phyloP scores from a whole-genome alignment of 371 early-diverging fungal genomes.

The Mucor irregularis region DNA sequence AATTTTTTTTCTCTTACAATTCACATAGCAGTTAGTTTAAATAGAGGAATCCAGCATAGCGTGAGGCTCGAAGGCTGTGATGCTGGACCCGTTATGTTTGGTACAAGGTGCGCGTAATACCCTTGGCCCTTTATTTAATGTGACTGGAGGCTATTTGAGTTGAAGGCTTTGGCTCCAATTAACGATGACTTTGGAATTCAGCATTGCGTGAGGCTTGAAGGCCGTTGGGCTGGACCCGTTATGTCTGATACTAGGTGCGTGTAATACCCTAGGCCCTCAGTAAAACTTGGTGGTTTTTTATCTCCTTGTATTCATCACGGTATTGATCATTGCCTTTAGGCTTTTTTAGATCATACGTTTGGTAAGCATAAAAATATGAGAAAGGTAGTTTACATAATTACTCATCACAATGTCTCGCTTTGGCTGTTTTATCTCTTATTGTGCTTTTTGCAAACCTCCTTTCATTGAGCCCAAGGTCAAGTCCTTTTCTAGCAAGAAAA shows the following conservation, averaged over 20 bases:
- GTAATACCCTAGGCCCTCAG: constrained; percentile 20
- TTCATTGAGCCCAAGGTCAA: constrained; percentile 17
- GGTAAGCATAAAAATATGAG: constrained; percentile 20
- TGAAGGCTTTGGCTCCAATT: constrained; percentile 18
- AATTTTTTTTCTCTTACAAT: constrained; percentile 13
- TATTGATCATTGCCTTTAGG: constrained; percentile 7
- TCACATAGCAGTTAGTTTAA: constrained; percentile 20
- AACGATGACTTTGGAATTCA: constrained; percentile 19
- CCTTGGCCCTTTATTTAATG: constrained; percentile 17
- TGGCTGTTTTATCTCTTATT: not conserved
- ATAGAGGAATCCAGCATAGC: constrained; percentile 21
- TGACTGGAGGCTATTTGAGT: constrained; percentile 17
- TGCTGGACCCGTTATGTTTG: constrained; percentile 19
- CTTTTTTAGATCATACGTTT: constrained; percentile 7
- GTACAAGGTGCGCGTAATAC: constrained; percentile 21
- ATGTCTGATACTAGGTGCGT: constrained; percentile 19
- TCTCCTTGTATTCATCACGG: constrained; percentile 10
- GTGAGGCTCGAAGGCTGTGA: constrained; percentile 20
- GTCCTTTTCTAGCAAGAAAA: constrained; percentile 20
- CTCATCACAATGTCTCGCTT: constrained; percentile 10
- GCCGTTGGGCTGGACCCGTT: constrained; percentile 17
- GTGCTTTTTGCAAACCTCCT: constrained; percentile 5
- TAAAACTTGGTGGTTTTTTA: constrained; percentile 10
- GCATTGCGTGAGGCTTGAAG: constrained; percentile 19
- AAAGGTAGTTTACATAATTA: constrained; percentile 19